Percentiles rank a stretch among this genome's conserved stretches.
phyloP scores from a whole-genome alignment of 495 filamentous ascomycete species.

The Margaritispora aquatica region DNA sequence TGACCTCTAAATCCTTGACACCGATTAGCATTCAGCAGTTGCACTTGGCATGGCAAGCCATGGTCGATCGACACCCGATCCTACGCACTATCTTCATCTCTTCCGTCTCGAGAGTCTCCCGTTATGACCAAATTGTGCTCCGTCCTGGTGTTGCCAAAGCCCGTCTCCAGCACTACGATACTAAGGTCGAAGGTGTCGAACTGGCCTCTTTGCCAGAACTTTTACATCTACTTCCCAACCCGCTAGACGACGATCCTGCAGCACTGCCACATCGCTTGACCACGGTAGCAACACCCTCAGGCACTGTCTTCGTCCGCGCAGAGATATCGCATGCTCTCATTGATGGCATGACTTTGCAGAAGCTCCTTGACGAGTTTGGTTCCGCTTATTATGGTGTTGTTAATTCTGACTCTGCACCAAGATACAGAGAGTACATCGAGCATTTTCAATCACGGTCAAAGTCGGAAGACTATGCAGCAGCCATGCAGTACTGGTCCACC shows the following conservation, averaged over 20 bases:
- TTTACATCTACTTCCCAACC: conserved; percentile 17
- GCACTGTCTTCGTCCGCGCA: conserved; percentile 39
- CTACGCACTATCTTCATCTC: conserved; percentile 48
- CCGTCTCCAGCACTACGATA: too few species aligned
- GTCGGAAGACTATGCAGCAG: not conserved
- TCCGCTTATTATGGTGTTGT: not conserved
- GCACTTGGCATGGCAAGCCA: conserved; percentile 45
- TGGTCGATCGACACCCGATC: conserved; percentile 47
- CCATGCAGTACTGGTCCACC: not conserved
- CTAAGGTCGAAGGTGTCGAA: conserved; percentile 32
- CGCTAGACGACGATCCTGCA: too few species aligned
- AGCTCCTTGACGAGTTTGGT: not conserved
- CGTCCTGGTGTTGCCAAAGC: too few species aligned
- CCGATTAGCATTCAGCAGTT: conserved; percentile 24
- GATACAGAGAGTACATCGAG: not conserved
- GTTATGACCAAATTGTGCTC: conserved; percentile 49
- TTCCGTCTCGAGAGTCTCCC: conserved; percentile 38
- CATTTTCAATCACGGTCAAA: too few species aligned
- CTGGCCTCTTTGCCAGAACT: conserved; percentile 31
- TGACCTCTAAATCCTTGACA: too few species aligned
- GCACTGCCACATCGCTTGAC: conserved; percentile 40
- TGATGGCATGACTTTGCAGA: conserved; percentile 29
- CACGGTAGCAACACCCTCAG: conserved; percentile 34
- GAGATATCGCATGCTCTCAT: conserved; percentile 52
- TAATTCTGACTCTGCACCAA: not conserved